Evolutionary conservation across 129 eudicot genomes (phyloP), one percentile per base, ranked within the genome.

Genomic region (Saposhnikovia divaricata): DNA sequence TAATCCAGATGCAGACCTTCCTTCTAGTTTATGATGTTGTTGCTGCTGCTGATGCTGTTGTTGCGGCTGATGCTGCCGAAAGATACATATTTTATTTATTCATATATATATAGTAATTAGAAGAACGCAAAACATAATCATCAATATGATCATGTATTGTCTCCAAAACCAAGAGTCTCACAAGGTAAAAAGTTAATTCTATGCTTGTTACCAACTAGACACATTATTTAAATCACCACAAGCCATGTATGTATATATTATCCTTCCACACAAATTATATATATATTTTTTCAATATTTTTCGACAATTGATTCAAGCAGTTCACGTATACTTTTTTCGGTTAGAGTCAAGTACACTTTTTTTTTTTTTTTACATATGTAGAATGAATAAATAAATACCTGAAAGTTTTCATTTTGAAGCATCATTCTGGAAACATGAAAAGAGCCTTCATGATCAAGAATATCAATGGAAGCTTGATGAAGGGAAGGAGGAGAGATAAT

Each of bases 1-100:
- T 90, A 93, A 86, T 84, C 96, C 98, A 82, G 98, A 85, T 70
- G 96, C 91, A 87, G 97, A 89, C 88, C 44, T 91, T 82, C 93
- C 90, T 82, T 86, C 97, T 61, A 89, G 47, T 81, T 91, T 93
- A 85, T 91, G 96, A 93, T 91, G 97, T 74, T 89, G 97, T 44
- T 93, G 91, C 39, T 86, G 85, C 78, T 89, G 88, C 45, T 87
- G 88, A 42, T 93, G 91, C 50, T 91, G 90, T 25, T 79, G 76
- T 5, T 76, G 97, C 65, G 89, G 89, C 25, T 79, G 76, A 18
- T 71, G 82, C 80, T 55, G 84, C 46, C 82, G 74, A 80, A 80
- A 70, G 68, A 71, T 66, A 42, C 21, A 66, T 31, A 31, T 66
- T 3, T 66, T 65, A 37, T 9, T 46, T 46, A 46, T 44, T 9